phyloP scores from a whole-genome alignment of 441 rosid genomes.

The Bocquillonia castaneifolia region DNA sequence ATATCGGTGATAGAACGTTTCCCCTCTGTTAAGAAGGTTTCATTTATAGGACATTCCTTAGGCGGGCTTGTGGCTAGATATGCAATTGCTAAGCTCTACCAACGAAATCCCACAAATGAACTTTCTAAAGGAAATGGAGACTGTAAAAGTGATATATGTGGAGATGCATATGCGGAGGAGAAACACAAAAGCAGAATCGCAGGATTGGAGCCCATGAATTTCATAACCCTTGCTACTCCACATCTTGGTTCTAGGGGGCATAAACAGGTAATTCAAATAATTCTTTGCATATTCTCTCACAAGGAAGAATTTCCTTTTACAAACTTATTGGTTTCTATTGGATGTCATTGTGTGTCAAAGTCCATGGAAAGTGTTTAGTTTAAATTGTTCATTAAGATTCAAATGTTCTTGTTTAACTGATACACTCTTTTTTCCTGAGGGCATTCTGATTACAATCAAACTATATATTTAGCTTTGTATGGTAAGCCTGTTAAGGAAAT shows the following conservation, averaged over 20 bases:
- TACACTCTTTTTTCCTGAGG: neutral
- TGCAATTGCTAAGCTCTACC: conserved; percentile 76
- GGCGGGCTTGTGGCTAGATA: conserved; percentile 88
- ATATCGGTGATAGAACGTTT: conserved; percentile 46
- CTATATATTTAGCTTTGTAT: neutral
- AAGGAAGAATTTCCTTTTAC: neutral
- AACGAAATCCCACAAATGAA: conserved; percentile 28
- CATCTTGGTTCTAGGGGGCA: conserved; percentile 92
- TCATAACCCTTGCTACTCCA: conserved; percentile 81
- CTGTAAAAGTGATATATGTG: conserved; percentile 23
- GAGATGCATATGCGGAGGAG: conserved; percentile 30
- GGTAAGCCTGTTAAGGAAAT: conserved; percentile 14
- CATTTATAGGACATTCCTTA: conserved; percentile 77
- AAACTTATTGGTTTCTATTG: neutral
- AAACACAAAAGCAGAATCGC: conserved; percentile 51
- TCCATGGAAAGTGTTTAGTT: neutral
- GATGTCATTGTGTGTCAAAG: neutral
- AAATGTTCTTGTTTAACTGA: neutral
- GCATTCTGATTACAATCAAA: neutral
- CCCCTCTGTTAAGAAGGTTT: conserved; percentile 57
- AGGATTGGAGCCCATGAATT: conserved; percentile 73
- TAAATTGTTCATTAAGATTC: neutral
- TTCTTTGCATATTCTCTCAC: conserved; percentile 4
- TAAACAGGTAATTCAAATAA: conserved; percentile 54
- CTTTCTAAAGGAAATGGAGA: conserved; percentile 37